Evolutionary conservation across 768 basidiomycete species (phyloP), one percentile per base, ranked within the genome.

Genomic region (Suillus plorans): DNA sequence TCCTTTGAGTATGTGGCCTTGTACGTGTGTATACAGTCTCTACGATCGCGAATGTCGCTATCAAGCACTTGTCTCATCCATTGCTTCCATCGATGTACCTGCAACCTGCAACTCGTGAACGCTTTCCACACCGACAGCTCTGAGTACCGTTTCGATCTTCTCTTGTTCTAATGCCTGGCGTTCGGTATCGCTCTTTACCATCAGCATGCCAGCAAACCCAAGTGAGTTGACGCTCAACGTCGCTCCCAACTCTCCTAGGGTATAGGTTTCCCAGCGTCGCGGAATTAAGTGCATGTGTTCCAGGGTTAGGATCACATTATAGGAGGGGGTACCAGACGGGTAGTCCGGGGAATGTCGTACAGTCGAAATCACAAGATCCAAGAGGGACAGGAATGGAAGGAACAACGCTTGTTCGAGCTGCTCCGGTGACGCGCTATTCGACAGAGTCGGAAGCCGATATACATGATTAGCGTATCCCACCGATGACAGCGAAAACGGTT

Each of bases 271-370:
- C 39, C 77, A 76, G 58, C 81, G 81, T 45, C 96, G 87, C 37
- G 96, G 96, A 71, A 98, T 86, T 63, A 97, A 64, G 75, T 97
- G 89, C 64, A 98, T 79, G 78, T 98, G 95, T 64, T 91, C 87
- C 66, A 88, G 78, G 13, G 94, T 94, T 62, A 95, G 77, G 65
- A 95, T 77, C 66, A 90, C 87, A 72, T 95, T 96, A 80, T 92
- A 96, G 39, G 93, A 92, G 1, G 89, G 89, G 59, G 80, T 80
- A 39, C 89, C 88, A 2, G 80, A 52, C 2, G 88, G 89, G 60
- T 89, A 89, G 44, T 82, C 78, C 44, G 86, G 78, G 61, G 87
- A 85, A 69, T 89, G 86, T 60, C 91, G 87, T 66, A 90, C 82
- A 20, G 88, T 90, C 39, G 87, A 89, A 71, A 95, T 84, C 50